Evolutionary conservation across 495 filamentous ascomycete genomes (phyloP), one percentile per base, ranked within the genome.

Genomic region (Polyplosphaeria fusca): DNA sequence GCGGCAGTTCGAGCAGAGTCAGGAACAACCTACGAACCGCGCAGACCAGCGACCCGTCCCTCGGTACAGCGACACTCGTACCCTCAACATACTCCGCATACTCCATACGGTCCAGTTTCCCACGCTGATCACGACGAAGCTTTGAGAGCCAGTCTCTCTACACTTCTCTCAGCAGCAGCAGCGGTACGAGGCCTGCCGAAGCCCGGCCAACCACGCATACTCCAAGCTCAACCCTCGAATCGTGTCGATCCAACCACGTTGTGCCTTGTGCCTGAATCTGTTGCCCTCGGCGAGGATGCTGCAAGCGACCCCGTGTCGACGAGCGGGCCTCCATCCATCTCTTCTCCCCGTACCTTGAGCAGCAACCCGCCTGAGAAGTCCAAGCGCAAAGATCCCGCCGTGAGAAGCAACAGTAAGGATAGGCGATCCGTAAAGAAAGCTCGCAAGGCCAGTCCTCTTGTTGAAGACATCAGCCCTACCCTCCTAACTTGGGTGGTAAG

Each of bases 41-140:
- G 61, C 2, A 51, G 52, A 25, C 61, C 59, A 18, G 70, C 74
- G 37, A 55, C 67, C 37, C 70, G 69, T 57, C 45, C 64, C 1
- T 37, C 68, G 16, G 59, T 70, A 35, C 55, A 65, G 22, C 66
- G 77, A 26, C 73, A 74, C 30, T 68, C 74, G 23, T 71, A 77
- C 47, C 51, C 68, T 42, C 76, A 77, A 48, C 82, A 84, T 40
- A 66, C 66, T 27, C 65, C 76, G 0, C 79, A 75, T 52, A 78
- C 80, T 65, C 79, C 86, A 65, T 82, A 90, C 56, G 86, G 87
- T 1, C 87, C 91, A 1, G 83, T 85, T 2, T 82, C 89, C 65
- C 85, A 86, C 58, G 82, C 87, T 22, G 91, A 96, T 51, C 90
- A 96, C 61, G 93, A 98, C 68, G 92, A 89, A 22, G 93, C 91